These are phyloP conservation scores for Quercus robur DNA, from an alignment of 306 rosid genomes.

Conservation along the genomic window DNA sequence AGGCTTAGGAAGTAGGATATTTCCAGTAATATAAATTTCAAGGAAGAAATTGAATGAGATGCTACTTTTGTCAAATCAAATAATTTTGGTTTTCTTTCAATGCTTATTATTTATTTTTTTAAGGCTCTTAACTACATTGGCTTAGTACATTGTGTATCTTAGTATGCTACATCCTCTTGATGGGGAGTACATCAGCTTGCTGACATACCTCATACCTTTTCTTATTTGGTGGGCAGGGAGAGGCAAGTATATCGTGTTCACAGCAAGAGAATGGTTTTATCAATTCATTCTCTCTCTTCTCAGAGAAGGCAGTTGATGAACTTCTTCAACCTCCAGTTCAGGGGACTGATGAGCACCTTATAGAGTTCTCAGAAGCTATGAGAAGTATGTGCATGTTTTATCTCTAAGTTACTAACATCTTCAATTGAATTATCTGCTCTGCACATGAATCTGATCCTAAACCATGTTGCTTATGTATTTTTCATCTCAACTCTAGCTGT, in stretches of 20 bases:
- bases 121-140: background rate
- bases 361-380: slow-evolving; percentile 95
- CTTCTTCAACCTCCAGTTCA: slow-evolving; percentile 64
- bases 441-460: slow-evolving; percentile 30
- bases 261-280: slow-evolving; percentile 62
- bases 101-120: background rate
- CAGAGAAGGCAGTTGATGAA: slow-evolving; percentile 82
- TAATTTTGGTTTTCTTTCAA: background rate
- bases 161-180: background rate
- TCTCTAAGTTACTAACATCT: slow-evolving; percentile 19
- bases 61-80: background rate
- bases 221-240: slow-evolving; percentile 50
- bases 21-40: background rate
- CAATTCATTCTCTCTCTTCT: slow-evolving; percentile 57
- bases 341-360: slow-evolving; percentile 83
- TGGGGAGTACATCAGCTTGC: background rate
- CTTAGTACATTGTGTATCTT: background rate
- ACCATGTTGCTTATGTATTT: slow-evolving; percentile 35
- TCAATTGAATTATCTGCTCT: slow-evolving; percentile 23
- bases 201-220: slow-evolving; percentile 1
- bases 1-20: background rate
- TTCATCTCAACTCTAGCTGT: slow-evolving; percentile 65
- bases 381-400: slow-evolving; percentile 65
- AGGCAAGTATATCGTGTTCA: slow-evolving; percentile 41
- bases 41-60: background rate